phyloP scores from a whole-genome alignment of 1,284 basidiomycete genomes.

The Vanrija sp. region DNA sequence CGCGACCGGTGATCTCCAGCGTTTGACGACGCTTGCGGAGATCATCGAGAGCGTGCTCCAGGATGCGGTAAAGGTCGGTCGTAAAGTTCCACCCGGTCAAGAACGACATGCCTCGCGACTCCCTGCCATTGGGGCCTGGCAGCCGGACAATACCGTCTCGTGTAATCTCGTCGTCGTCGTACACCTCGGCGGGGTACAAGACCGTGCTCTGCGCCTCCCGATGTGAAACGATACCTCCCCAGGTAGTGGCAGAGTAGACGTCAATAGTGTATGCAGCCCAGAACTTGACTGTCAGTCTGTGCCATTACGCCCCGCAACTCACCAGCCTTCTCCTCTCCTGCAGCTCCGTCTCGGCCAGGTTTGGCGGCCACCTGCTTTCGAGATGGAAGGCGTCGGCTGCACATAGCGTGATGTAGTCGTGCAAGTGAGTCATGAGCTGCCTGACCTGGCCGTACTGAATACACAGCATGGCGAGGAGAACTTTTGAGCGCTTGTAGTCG shows the following conservation, averaged over 20 bases:
- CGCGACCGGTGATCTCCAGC: slow-evolving; percentile 8
- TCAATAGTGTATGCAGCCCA: slow-evolving; percentile 45
- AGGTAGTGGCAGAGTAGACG: slow-evolving; percentile 41
- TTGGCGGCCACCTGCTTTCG: slow-evolving; percentile 38
- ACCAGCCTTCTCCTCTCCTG: slow-evolving; percentile 44
- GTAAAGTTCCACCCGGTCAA: slow-evolving; percentile 45
- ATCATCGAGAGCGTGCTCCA: slow-evolving; percentile 41
- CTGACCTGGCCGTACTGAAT: slow-evolving; percentile 36
- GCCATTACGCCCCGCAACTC: slow-evolving; percentile 8
- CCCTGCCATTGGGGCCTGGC: neutral
- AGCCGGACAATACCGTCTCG: slow-evolving; percentile 17
- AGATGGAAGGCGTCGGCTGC: slow-evolving; percentile 39
- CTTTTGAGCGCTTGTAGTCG: slow-evolving; percentile 32
- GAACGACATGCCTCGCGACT: slow-evolving; percentile 22
- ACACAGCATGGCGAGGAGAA: slow-evolving; percentile 33
- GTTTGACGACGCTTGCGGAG: slow-evolving; percentile 20
- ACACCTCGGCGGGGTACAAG: slow-evolving; percentile 41
- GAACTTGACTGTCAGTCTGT: slow-evolving; percentile 25
- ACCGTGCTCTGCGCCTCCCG: slow-evolving; percentile 42
- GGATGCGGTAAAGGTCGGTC: slow-evolving; percentile 41
- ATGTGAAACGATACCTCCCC: slow-evolving; percentile 37
- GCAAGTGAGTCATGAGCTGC: slow-evolving; percentile 29
- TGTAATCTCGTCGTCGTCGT: slow-evolving; percentile 35
- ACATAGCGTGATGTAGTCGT: slow-evolving; percentile 39
- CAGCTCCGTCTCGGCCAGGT: slow-evolving; percentile 30